These are phyloP conservation scores for Fraxinus sp. DNA, from an alignment of 305 asterid genomes.

Conservation along the genomic window DNA sequence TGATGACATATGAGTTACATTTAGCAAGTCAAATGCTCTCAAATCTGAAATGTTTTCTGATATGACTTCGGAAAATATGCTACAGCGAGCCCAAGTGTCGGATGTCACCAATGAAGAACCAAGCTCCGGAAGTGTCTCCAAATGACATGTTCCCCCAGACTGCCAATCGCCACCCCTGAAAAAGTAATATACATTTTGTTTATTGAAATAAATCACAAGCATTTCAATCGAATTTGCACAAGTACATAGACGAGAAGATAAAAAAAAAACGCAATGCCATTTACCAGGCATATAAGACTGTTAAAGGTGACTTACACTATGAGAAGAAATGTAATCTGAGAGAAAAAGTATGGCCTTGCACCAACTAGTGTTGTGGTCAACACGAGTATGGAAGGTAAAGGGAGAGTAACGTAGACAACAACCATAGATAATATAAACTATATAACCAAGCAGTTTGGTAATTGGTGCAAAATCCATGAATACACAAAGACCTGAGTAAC, in stretches of 20 bases:
- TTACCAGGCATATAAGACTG: background rate
- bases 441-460: background rate
- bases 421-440: no score
- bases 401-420: background rate
- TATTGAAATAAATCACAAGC: background rate
- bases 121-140: slow-evolving; percentile 73
- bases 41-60: slow-evolving; percentile 33
- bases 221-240: background rate
- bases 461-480: background rate
- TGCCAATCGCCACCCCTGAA: slow-evolving; percentile 90
- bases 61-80: slow-evolving; percentile 39
- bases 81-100: slow-evolving; percentile 57
- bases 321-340: background rate
- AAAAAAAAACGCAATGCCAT: background rate
- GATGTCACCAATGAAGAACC: slow-evolving; percentile 68
- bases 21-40: slow-evolving; percentile 43
- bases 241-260: background rate
- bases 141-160: slow-evolving; percentile 78
- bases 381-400: background rate
- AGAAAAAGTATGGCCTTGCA: background rate
- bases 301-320: background rate
- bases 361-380: background rate
- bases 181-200: background rate
- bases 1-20: slow-evolving; percentile 66
- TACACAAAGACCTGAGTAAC: background rate